Evolutionary conservation across 2,329 filamentous ascomycete species (phyloP).

Genomic region (Cladosporium oxysporum): DNA sequence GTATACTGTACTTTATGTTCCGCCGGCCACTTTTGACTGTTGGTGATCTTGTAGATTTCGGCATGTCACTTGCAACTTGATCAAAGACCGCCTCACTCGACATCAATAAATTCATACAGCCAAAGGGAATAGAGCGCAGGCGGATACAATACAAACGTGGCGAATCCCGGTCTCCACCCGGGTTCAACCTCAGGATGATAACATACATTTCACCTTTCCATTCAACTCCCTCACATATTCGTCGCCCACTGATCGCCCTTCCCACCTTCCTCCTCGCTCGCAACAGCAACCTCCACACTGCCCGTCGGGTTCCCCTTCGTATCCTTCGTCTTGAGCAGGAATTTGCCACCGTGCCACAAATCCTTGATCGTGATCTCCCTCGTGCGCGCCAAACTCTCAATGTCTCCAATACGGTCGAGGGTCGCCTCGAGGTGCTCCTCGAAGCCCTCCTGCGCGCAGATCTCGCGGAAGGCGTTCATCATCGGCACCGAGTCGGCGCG

Average conservation of each 20-base stretch:
- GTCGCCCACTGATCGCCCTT: constrained; percentile 26
- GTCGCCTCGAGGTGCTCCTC: constrained; percentile 80
- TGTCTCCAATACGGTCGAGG: constrained; percentile 81
- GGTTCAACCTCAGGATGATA: not conserved
- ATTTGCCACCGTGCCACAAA: constrained; percentile 80
- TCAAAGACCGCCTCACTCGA: too few relatives aligned
- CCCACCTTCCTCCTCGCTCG: constrained; percentile 30
- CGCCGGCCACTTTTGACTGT: too few relatives aligned
- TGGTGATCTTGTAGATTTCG: too few relatives aligned
- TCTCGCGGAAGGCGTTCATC: constrained; percentile 86
- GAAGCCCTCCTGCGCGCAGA: constrained; percentile 76
- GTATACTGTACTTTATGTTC: not conserved
- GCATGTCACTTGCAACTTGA: too few relatives aligned
- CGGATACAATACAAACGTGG: not conserved
- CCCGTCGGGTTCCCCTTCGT: constrained; percentile 50
- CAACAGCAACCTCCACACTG: constrained; percentile 50
- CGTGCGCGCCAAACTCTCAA: constrained; percentile 91
- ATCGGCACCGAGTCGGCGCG: constrained; percentile 94
- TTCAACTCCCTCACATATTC: constrained; percentile 13
- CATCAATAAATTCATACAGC: too few relatives aligned
- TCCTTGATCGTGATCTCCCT: constrained; percentile 95
- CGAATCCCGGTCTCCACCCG: not conserved
- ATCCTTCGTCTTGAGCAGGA: constrained; percentile 61
- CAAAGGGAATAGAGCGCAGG: too few relatives aligned
- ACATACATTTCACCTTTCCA: not conserved